Base-by-base conservation (phyloP, 495 filamentous ascomycete species). In the Hypoxylon subgilvum region DNA sequence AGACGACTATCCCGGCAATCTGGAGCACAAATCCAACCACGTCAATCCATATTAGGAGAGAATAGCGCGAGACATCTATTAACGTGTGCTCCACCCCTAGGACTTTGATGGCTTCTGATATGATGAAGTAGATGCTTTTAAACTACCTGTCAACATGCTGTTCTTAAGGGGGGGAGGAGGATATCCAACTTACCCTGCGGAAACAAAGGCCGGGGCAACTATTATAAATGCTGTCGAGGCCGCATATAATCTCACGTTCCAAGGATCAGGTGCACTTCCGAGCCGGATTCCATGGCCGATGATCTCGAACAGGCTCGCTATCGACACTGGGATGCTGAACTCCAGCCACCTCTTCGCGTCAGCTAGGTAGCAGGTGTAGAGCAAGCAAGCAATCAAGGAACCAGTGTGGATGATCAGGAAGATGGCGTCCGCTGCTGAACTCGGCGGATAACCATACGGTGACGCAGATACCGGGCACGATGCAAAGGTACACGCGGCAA, bases 381-480 rank as follows among this genome's bases (percentile, higher is more conserved):
- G 19, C 30, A 55, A 7, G 10, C 55, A 65, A 17, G 55, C 55
- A 16, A 60, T 3, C 12, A 65, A 39, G 27, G 61, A 46, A 8
- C 49, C 54, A 10, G 54, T 31, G 43, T 59, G 51, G 42, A 65
- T 65, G 27, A 52, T 30, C 13, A 60, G 25, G 46, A 65, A 65
- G 25, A 65, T 50, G 22, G 22, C 40, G 9, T 46, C 41, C n/a
- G 55, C 61, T 28, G 51, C 50, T 3, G 56, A 38, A 16, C 61
- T 65, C 13, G 61, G 61, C 28, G 55, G 61, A 38, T 65, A 65
- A 19, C 61, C 61, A 19, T 65, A 65, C 0, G 61, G 56, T 7
- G 54, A 60, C 12, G 43, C 44, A 14, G 61, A 38, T 13, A 60
- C 56, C 10, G 61, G 46, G 16, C 61, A 65, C 17, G 51, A 60